Evolutionary conservation across 2,329 filamentous ascomycete species (phyloP), one percentile per base, ranked within the genome.

Genomic region (Geosmithia putterillii): DNA sequence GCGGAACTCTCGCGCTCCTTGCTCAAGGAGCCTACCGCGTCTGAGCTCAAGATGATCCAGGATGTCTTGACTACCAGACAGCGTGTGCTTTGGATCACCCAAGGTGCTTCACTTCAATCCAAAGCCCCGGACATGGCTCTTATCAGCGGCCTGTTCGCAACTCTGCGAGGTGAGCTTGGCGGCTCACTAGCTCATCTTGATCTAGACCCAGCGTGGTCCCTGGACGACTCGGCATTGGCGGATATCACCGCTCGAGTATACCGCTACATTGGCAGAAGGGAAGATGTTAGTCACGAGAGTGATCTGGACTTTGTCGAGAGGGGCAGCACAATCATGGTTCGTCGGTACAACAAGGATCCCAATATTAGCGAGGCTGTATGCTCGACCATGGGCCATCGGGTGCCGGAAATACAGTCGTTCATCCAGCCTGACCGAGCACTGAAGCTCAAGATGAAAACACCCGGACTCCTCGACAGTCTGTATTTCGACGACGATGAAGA

Each of bases 401-500:
- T 32, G 6, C 23, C 28, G 10, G 28, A 32, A 14, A 6, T 14
- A 12, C 28, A 32, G 32, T 38, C 35, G 8, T 42, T 42, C 19
- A 4, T 17, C 32, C 40, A 42, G 40, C 10, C 32, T 12, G 40
- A 18, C 18, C 25, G 41, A 4, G 18, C 37, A 3, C 18, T 47
- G 6, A 46, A 46, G 36, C 21, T 38, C 15, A 38, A 21, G 17
- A 32, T 41, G n/a, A 32, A 32, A 9, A 39, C 22, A 7, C 40
- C 40, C 17, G 45, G 45, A 14, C 39, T 44, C 6, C 19, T 47
- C 3, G 38, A 41, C 38, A 44, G 28, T 20, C 21, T 47, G 7
- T 22, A 37, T 18, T 42, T 42, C 18, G 28, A 36, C 14, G 20
- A 42, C 7, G 41, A 42, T 19, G 4, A 23, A 8, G 15, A 18